A percentile compares a stretch with the other conserved stretches of the same genome.
phyloP scores from a whole-genome alignment of 305 asterid genomes.

The Fraxinus xanthoxyloides region DNA sequence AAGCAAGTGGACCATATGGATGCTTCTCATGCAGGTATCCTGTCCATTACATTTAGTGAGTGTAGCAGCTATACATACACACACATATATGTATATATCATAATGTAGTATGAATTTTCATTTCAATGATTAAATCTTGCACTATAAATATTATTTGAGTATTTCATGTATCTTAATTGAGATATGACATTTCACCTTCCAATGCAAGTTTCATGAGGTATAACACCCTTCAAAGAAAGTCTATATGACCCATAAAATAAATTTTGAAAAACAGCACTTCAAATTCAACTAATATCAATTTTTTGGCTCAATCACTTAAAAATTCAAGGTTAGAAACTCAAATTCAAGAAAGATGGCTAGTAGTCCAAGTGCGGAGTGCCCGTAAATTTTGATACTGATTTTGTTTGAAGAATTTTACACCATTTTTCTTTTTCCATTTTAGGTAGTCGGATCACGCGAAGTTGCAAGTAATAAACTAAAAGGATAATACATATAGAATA shows the following conservation, averaged over 20 bases:
- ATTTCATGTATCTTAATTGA: neutral
- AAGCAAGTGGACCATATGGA: conserved; percentile 28
- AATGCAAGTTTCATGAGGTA: neutral
- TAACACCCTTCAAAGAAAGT: neutral
- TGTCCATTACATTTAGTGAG: conserved; percentile 17
- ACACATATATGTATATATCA: neutral
- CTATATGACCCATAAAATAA: too few species aligned
- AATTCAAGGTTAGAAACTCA: neutral
- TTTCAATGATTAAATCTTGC: neutral
- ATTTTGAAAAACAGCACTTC: too few species aligned
- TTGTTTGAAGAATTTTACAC: neutral
- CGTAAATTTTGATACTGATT: neutral
- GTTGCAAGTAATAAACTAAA: neutral
- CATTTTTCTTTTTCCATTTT: neutral
- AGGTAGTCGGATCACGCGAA: neutral
- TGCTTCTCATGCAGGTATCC: conserved; percentile 21
- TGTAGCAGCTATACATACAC: neutral
- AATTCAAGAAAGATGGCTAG: neutral
- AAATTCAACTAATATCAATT: too few species aligned
- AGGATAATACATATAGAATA: neutral
- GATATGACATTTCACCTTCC: neutral
- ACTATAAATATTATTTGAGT: neutral
- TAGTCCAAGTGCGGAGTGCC: neutral
- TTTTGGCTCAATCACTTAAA: neutral
- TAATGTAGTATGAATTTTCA: neutral